These are phyloP conservation scores for Oxyria digyna DNA, from an alignment of 148 eudicot species.

Conservation along the genomic window DNA sequence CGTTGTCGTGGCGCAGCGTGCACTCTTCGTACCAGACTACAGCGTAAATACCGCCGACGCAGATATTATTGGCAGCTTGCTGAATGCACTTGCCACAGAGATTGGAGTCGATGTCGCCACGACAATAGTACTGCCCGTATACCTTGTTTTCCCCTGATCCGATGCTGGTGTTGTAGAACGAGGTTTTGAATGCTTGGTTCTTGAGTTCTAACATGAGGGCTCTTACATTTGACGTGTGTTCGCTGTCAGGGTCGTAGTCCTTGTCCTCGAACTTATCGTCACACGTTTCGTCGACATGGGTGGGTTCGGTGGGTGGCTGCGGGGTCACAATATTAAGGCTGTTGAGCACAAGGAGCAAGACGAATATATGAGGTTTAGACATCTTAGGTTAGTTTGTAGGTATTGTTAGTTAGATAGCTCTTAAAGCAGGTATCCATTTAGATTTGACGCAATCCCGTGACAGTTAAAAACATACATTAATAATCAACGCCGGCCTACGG, in stretches of 20 bases:
- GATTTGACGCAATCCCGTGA: no score
- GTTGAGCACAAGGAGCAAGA: background rate
- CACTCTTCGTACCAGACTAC: background rate
- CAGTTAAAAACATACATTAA: no score
- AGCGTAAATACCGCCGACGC: no score
- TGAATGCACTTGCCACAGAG: constrained; percentile 10
- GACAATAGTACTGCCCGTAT: constrained; percentile 13
- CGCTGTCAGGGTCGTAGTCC: background rate
- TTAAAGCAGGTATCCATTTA: no score
- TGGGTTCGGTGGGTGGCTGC: constrained; percentile 2
- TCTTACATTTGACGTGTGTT: background rate
- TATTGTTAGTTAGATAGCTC: no score
- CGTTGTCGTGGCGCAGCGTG: background rate
- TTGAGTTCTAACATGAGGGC: background rate
- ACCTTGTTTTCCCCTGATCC: constrained; percentile 7
- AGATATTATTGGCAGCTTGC: background rate
- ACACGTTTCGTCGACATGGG: background rate
- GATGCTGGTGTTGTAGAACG: constrained; percentile 8
- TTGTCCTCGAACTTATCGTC: background rate
- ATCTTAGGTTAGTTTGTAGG: no score
- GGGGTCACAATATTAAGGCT: background rate
- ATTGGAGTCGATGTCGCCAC: constrained; percentile 9
- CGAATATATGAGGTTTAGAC: background rate
- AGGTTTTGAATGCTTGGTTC: background rate
- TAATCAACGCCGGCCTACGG: no score